Conservation (phyloP, 495 filamentous ascomycete genomes). For the Bathelium albidoporum region DNA sequence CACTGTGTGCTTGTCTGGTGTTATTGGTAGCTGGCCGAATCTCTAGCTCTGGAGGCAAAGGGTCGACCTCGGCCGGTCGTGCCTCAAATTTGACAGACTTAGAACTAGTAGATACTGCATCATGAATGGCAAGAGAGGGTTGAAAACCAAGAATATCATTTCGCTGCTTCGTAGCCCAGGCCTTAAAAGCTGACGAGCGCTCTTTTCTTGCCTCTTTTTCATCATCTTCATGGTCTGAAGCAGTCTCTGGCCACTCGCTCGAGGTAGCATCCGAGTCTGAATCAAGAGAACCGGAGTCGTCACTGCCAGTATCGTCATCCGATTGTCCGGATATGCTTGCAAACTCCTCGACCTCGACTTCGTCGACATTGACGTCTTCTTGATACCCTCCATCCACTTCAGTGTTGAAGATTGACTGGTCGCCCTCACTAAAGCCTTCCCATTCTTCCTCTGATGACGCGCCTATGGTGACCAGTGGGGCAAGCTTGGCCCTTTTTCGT, state of each 20-base stretch:
- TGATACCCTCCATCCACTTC: neutral
- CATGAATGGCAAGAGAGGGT: constrained; percentile 32
- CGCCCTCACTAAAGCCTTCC: constrained; percentile 43
- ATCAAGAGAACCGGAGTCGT: constrained; percentile 1
- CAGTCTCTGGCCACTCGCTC: constrained; percentile 15
- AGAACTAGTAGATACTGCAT: constrained; percentile 17
- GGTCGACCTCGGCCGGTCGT: constrained; percentile 58
- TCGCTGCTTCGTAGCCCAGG: constrained; percentile 78
- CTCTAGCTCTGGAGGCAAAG: constrained; percentile 63
- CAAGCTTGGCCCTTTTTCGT: constrained; percentile 18
- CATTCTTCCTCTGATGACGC: constrained; percentile 35
- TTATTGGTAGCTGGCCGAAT: constrained; percentile 44
- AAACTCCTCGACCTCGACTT: constrained; percentile 10
- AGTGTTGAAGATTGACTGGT: neutral
- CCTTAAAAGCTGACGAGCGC: constrained; percentile 71
- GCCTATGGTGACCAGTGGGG: neutral
- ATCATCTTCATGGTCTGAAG: constrained; percentile 28
- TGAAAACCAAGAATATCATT: constrained; percentile 62
- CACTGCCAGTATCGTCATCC: constrained; percentile 14
- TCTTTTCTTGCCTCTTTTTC: constrained; percentile 31
- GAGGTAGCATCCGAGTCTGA: constrained; percentile 15
- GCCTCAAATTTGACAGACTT: constrained; percentile 44
- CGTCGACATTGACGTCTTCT: neutral
- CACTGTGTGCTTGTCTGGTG: constrained; percentile 63
- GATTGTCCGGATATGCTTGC: constrained; percentile 7